Evolutionary conservation across 495 filamentous ascomycete species (phyloP), one percentile per base, ranked within the genome.

Genomic region (Hypomontagnella submonticulosa): DNA sequence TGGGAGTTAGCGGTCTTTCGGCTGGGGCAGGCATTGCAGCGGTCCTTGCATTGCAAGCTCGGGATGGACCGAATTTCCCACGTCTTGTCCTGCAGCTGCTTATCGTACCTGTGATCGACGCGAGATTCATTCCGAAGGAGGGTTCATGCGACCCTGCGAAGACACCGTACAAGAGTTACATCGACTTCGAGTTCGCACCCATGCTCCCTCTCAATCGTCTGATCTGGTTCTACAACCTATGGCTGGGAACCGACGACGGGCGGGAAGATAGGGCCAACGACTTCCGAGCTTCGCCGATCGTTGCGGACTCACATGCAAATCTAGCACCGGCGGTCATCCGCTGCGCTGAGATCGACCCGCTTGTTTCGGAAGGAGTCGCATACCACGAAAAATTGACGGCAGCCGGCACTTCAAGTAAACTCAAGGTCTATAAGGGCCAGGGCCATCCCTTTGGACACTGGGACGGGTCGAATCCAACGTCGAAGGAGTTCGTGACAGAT

Each of bases 51-150:
- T 40, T 84, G 7, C 47, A 77, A 33, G 81, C 77, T 15, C 72
- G 81, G 13, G 81, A 83, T 46, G 71, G 75, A 2, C 66, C 61
- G 4, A 57, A 66, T 2, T 33, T 73, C 4, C 82, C 81, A 11
- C 70, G 67, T 5, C 67, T 85, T 6, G 76, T 70, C 13, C 76
- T 80, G 52, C 82, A 85, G 66, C 72, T 84, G 4, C 72, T 84
- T 27, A 75, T 83, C 27, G 84, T 84, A 40, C 83, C 82, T 3
- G 80, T 81, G 70, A 59, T 84, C 30, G 83, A 86, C 56, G 79
- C 69, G 30, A 69, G 75, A 40, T 75, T 67, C 36, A 61, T 78
- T 18, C 75, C 75, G 30, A 56, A 57, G 32, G 71, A 78, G 57
- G 75, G 74, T 4, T 74, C 75, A 18, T 69, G 67, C 61, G 63